Evolutionary conservation across 768 basidiomycete species (phyloP).

Genomic region (Sarcomyxa edulis): DNA sequence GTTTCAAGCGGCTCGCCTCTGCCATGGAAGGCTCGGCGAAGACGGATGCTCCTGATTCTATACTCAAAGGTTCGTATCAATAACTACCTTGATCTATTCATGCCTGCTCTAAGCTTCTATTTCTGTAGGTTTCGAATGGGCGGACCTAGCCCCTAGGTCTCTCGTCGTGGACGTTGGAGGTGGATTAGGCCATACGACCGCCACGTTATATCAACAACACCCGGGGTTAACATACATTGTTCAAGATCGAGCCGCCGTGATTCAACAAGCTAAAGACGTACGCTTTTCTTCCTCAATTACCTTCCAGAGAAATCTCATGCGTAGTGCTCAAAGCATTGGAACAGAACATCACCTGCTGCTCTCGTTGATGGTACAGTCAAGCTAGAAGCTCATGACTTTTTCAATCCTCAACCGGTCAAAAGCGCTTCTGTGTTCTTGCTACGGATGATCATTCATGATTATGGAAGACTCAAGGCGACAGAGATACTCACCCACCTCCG

Average conservation of each 20-base stretch:
- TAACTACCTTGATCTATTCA: neutral
- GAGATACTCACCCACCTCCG: slow-evolving; percentile 19
- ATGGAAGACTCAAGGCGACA: slow-evolving; percentile 15
- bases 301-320: neutral
- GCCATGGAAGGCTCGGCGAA: slow-evolving; percentile 17
- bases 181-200: slow-evolving; percentile 23
- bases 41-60: slow-evolving; percentile 15
- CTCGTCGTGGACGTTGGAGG: slow-evolving; percentile 31
- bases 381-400: slow-evolving; percentile 23
- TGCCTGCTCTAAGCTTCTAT: neutral
- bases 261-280: slow-evolving; percentile 20
- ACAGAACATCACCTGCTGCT: slow-evolving; percentile 17
- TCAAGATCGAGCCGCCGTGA: slow-evolving; percentile 26
- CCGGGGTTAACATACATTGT: slow-evolving; percentile 26
- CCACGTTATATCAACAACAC: slow-evolving; percentile 15
- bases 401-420: slow-evolving; percentile 21
- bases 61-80: slow-evolving; percentile 13
- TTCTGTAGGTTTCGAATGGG: slow-evolving; percentile 14
- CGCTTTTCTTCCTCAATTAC: neutral
- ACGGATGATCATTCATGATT: slow-evolving; percentile 28
- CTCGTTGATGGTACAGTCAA: slow-evolving; percentile 17
- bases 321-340: slow-evolving; percentile 17
- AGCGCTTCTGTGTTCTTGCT: slow-evolving; percentile 21
- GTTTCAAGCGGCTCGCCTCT: slow-evolving; percentile 19
- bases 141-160: slow-evolving; percentile 10